These are phyloP conservation scores for Aspergillus pseudotamarii DNA, from an alignment of 2,329 filamentous ascomycete genomes.

Conservation along the genomic window DNA sequence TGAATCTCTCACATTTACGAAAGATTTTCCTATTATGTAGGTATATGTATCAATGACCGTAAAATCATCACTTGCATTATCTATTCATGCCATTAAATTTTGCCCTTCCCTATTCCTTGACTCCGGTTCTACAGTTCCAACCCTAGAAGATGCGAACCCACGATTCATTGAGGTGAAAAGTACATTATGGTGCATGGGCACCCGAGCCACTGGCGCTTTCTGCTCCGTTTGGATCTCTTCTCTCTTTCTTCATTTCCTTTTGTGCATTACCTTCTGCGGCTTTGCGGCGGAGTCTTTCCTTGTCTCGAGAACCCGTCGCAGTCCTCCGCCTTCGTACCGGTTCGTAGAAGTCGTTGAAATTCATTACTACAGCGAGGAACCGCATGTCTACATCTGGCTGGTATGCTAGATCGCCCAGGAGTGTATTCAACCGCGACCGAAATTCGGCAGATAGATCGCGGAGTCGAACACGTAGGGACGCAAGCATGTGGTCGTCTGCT, in stretches of 20 bases:
- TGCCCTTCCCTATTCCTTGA: constrained; percentile 4
- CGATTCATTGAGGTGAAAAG: not conserved
- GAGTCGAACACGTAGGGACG: constrained; percentile 74
- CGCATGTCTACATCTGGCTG: constrained; percentile 94
- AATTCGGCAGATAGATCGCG: constrained; percentile 75
- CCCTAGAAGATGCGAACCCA: not conserved
- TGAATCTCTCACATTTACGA: not conserved
- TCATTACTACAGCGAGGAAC: constrained; percentile 96
- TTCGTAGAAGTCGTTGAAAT: constrained; percentile 96
- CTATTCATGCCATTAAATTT: constrained; percentile 12
- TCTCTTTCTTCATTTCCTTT: constrained; percentile 29
- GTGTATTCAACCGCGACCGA: constrained; percentile 71
- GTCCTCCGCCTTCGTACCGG: constrained; percentile 65
- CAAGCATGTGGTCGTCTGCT: constrained; percentile 66
- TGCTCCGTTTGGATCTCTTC: constrained; percentile 19
- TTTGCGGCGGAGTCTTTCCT: constrained; percentile 31
- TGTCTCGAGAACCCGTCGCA: constrained; percentile 35
- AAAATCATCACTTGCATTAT: constrained; percentile 22
- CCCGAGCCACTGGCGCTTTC: constrained; percentile 7
- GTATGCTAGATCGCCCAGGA: constrained; percentile 88
- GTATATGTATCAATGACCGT: constrained; percentile 10
- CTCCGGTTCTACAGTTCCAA: constrained; percentile 5
- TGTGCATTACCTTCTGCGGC: constrained; percentile 24
- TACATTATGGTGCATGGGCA: constrained; percentile 2
- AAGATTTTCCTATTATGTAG: not conserved